Percentiles rank a stretch among this genome's conserved stretches.
These are phyloP conservation scores for Hypoxylon fuscum DNA, from an alignment of 495 filamentous ascomycete species.

Conservation along the genomic window DNA sequence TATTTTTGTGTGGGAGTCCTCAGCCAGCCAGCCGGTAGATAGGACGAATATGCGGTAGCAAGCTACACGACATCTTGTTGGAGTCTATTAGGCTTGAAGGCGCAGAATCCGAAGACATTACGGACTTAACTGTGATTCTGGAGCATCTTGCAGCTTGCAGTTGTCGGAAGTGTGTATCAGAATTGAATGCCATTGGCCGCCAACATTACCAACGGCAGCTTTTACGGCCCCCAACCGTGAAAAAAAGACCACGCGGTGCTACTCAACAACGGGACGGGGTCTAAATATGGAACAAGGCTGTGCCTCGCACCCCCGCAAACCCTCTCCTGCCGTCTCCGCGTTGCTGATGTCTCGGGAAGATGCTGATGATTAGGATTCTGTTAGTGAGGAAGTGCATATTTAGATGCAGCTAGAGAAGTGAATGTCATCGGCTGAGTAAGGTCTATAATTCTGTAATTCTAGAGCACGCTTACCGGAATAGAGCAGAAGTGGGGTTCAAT, in stretches of 20 bases:
- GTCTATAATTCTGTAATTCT: too few relatives aligned
- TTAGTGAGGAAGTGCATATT: neutral
- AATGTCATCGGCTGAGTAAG: too few relatives aligned
- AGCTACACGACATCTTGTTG: too few relatives aligned
- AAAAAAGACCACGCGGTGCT: neutral
- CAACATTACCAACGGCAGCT: neutral
- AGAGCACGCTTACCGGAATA: too few relatives aligned
- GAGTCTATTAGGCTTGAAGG: too few relatives aligned
- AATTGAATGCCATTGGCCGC: neutral
- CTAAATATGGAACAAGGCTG: slow-evolving; percentile 34
- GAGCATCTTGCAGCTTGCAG: neutral
- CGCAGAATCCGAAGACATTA: neutral
- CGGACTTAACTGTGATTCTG: neutral
- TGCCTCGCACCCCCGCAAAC: slow-evolving; percentile 8
- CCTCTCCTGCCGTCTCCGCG: neutral
- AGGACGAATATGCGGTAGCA: neutral
- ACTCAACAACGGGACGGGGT: slow-evolving; percentile 6
- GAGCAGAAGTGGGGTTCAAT: too few relatives aligned
- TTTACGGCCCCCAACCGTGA: neutral
- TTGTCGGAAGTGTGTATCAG: slow-evolving; percentile 12
- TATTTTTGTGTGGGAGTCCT: too few relatives aligned
- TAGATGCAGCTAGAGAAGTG: neutral
- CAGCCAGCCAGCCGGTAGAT: neutral
- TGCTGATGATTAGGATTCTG: neutral
- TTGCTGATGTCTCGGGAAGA: neutral